Evolutionary conservation across 2,329 filamentous ascomycete species (phyloP), one percentile per base, ranked within the genome.

Genomic region (Pseudocercospora fuligena): DNA sequence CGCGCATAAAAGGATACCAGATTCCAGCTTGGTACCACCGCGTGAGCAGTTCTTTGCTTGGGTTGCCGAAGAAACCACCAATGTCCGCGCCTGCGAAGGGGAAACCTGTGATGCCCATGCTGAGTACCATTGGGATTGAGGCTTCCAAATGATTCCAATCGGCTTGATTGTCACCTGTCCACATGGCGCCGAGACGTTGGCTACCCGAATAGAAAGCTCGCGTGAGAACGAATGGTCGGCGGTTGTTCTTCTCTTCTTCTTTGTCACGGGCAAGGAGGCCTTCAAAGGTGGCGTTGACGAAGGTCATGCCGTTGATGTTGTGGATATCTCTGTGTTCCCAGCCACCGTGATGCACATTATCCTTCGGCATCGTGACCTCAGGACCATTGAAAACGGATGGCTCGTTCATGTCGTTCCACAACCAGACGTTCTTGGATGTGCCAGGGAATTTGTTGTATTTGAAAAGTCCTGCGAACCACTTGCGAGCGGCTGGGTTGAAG

Each of bases 361-460:
- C 95, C 81, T 97, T 97, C 68, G 95, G 95, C 94, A 98, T 98
- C 5, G 94, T 98, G 2, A 93, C 97, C 80, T 99, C 95, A 0
- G 95, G 95, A 0, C 95, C 95, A 78, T 98, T 98, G 84, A 99
- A 99, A 1, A 99, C 95, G 0, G 95, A 98, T 0, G 95, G 95
- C 82, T 99, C 95, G 77, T 97, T 98, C 95, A 99, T 99, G 79
- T 99, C 95, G 79, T 99, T 99, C 95, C 95, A 99, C 74, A 99
- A 88, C 80, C 93, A 97, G 0, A 92, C 90, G 79, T 98, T 99
- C 70, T 90, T 85, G 73, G 90, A 86, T 1, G 93, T 93, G 57
- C 93, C 94, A 79, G 92, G 92, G 85, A 97, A 99, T 47, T 82
- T 87, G 77, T 92, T 89, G 72, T 96, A 98, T 74, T 91, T 90